Evolutionary conservation across 176 grass and related monocot genomes (phyloP).

Genomic region (Bothriochloa decipiens): DNA sequence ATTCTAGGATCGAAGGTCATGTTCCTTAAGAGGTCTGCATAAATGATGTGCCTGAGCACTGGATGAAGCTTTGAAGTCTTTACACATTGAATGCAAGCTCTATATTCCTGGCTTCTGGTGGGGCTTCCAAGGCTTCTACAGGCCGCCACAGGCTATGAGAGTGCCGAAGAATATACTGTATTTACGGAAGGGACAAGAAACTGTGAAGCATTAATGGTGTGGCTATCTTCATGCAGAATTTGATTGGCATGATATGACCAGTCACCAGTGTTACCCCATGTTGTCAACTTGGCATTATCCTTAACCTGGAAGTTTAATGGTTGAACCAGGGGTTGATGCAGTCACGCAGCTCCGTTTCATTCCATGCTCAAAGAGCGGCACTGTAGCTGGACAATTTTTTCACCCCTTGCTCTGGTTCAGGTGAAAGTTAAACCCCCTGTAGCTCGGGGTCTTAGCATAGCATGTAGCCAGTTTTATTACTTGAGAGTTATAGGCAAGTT

Average conservation of each 20-base stretch:
- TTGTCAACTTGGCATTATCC: background rate
- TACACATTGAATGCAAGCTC: background rate
- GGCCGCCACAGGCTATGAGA: background rate
- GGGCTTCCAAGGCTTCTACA: background rate
- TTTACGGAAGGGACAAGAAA: background rate
- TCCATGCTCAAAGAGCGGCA: background rate
- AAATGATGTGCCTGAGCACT: conserved; percentile 14
- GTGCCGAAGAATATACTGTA: background rate
- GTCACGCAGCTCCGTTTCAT: background rate
- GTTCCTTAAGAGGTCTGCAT: conserved; percentile 40
- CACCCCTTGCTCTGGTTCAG: background rate
- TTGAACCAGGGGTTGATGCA: background rate
- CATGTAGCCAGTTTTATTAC: conserved; percentile 33
- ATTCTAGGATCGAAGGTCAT: conserved; percentile 56
- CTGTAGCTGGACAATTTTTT: background rate
- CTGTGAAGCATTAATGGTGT: background rate
- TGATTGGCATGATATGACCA: background rate
- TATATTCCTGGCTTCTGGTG: background rate
- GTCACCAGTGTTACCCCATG: background rate
- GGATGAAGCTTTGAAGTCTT: conserved; percentile 11
- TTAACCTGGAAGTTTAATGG: conserved; percentile 9
- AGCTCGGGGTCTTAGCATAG: background rate
- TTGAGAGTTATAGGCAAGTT: background rate
- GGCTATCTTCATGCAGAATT: background rate
- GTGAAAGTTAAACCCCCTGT: background rate